Percentiles rank a stretch among this genome's conserved stretches.
phyloP scores from a whole-genome alignment of 2,329 filamentous ascomycete genomes.

The Scytalidium lignicola region DNA sequence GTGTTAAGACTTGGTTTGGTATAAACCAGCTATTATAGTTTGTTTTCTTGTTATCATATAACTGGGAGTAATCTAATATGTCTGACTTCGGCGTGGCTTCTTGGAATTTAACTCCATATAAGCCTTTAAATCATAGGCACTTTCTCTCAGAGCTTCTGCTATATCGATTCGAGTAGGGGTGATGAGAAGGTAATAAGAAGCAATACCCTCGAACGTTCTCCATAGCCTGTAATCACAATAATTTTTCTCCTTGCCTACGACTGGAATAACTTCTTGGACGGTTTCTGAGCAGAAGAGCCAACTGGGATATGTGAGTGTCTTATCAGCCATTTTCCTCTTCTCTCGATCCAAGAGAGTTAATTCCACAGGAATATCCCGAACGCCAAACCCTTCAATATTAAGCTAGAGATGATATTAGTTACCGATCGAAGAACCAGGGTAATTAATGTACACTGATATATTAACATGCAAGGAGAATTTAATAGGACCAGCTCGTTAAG shows the following conservation, averaged over 20 bases:
- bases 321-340: constrained; percentile 10
- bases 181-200: constrained; percentile 16
- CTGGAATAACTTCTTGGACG: constrained; percentile 16
- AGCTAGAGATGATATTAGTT: constrained; percentile 7
- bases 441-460: no score
- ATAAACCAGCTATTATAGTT: no score
- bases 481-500: background rate
- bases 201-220: constrained; percentile 13
- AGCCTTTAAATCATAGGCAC: constrained; percentile 9
- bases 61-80: background rate
- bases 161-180: constrained; percentile 12
- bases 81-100: background rate
- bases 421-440: background rate
- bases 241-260: constrained; percentile 7
- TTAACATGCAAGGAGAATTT: no score
- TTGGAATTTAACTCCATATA: constrained; percentile 6
- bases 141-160: constrained; percentile 4
- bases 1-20: no score
- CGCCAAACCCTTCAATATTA: constrained; percentile 3
- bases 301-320: constrained; percentile 7
- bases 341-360: constrained; percentile 14
- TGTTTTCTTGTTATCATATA: no score
- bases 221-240: constrained; percentile 18
- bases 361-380: constrained; percentile 4
- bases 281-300: constrained; percentile 16